These are phyloP conservation scores for Erodium moschatum DNA, from an alignment of 441 rosid species.

Conservation along the genomic window DNA sequence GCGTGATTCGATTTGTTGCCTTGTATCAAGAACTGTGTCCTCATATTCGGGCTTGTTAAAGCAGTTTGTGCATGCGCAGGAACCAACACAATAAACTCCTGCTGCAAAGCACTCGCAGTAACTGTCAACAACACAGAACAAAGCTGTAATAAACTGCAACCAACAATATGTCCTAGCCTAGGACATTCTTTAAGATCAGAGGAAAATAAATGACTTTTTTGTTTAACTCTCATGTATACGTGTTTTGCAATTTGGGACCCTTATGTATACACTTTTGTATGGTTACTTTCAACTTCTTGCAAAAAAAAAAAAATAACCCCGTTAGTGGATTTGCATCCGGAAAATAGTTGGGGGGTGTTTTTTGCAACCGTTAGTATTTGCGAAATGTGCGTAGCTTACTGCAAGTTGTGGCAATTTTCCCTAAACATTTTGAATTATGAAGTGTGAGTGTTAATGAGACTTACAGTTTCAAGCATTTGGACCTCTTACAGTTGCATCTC, in stretches of 20 bases:
- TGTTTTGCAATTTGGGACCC: too few relatives aligned
- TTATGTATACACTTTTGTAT: too few relatives aligned
- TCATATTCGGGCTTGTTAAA: constrained; percentile 34
- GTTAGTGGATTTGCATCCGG: too few relatives aligned
- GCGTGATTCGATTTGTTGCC: constrained; percentile 31
- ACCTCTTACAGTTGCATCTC: constrained; percentile 58
- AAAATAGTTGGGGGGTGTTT: too few relatives aligned
- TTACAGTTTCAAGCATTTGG: constrained; percentile 63
- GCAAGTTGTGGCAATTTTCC: too few relatives aligned
- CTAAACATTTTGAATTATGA: neutral
- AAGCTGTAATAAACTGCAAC: constrained; percentile 13
- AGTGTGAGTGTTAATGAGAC: constrained; percentile 15
- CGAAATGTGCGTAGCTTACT: too few relatives aligned
- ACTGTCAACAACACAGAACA: constrained; percentile 30
- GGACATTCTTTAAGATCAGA: too few relatives aligned
- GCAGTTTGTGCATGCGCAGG: constrained; percentile 41
- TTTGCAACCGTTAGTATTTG: too few relatives aligned
- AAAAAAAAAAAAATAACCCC: too few relatives aligned
- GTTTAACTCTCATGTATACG: too few relatives aligned
- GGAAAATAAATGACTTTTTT: too few relatives aligned
- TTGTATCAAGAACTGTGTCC: constrained; percentile 29
- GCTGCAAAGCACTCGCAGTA: constrained; percentile 57
- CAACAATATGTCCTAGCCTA: neutral
- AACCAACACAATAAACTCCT: constrained; percentile 33
- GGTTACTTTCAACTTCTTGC: too few relatives aligned